These are phyloP conservation scores for Tulasnella sp. DNA, from an alignment of 768 basidiomycete genomes.

Conservation along the genomic window DNA sequence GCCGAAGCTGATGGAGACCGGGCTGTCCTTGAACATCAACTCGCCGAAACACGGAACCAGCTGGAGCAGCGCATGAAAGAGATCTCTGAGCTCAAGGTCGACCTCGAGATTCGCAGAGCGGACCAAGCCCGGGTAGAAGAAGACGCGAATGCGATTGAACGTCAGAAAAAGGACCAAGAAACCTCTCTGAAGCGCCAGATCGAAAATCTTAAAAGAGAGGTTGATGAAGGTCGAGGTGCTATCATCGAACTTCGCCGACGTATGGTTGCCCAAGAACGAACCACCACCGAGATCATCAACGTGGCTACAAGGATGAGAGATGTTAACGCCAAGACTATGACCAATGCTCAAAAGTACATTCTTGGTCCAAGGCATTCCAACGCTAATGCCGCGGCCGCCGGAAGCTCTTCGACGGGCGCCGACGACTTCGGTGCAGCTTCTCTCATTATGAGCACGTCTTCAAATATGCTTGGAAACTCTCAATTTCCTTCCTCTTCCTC, in stretches of 20 bases:
- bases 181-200: neutral
- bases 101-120: conserved; percentile 55
- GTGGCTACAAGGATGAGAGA: conserved; percentile 37
- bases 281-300: conserved; percentile 9
- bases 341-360: conserved; percentile 34
- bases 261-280: conserved; percentile 34
- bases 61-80: conserved; percentile 55
- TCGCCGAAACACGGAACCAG: conserved; percentile 58
- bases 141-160: conserved; percentile 50
- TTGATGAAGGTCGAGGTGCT: conserved; percentile 62
- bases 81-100: conserved; percentile 53
- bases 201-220: conserved; percentile 39
- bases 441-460: conserved; percentile 2
- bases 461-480: neutral
- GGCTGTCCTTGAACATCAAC: conserved; percentile 84
- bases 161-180: neutral
- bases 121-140: conserved; percentile 63
- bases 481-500: neutral
- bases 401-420: neutral
- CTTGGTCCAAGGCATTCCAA: neutral
- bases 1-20: conserved; percentile 91
- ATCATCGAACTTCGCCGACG: conserved; percentile 52
- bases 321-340: conserved; percentile 65
- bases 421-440: neutral
- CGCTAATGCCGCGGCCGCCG: conserved; percentile 6